Evolutionary conservation across 208 protist genomes (phyloP).

Genomic region (Herpetomonas tarakana): DNA sequence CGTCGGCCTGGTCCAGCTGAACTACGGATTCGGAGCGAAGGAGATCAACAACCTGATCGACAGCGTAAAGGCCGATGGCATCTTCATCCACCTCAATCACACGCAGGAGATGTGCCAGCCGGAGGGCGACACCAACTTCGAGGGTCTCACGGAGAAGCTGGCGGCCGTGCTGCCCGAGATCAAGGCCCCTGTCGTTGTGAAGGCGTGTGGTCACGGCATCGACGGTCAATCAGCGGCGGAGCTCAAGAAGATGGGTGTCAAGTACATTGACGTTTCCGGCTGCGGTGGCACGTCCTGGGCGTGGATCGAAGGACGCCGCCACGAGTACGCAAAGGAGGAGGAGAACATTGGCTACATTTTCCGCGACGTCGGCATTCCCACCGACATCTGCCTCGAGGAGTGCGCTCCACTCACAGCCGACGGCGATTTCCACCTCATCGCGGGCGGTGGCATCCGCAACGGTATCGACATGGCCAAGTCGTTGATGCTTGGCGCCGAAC

Average conservation of each 20-base stretch:
- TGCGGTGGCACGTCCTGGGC: slow-evolving; percentile 91
- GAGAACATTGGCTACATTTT: slow-evolving; percentile 88
- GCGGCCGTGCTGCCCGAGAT: slow-evolving; percentile 67
- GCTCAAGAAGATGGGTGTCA: slow-evolving; percentile 73
- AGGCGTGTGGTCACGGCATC: slow-evolving; percentile 89
- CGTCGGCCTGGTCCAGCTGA: slow-evolving; percentile 90
- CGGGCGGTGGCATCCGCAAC: slow-evolving; percentile 83
- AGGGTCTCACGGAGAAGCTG: slow-evolving; percentile 73
- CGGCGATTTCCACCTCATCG: slow-evolving; percentile 74
- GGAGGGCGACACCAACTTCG: slow-evolving; percentile 92
- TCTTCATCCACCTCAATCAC: slow-evolving; percentile 92
- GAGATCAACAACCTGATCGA: slow-evolving; percentile 85
- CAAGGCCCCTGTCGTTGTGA: slow-evolving; percentile 87
- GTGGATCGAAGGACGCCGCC: slow-evolving; percentile 89
- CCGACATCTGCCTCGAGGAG: slow-evolving; percentile 75
- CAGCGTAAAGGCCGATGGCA: slow-evolving; percentile 76
- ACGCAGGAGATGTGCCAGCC: slow-evolving; percentile 88
- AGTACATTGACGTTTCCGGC: slow-evolving; percentile 87
- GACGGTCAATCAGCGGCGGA: slow-evolving; percentile 61
- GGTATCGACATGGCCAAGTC: slow-evolving; percentile 88
- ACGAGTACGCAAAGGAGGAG: slow-evolving; percentile 40
- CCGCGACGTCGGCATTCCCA: slow-evolving; percentile 83
- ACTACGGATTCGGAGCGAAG: slow-evolving; percentile 88
- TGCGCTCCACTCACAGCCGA: slow-evolving; percentile 40
- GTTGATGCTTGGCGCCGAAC: slow-evolving; percentile 82